Percentiles rank a stretch among this genome's conserved stretches.
Conservation (phyloP, 2,329 filamentous ascomycete genomes). For the Tolypocladium tropicale region DNA sequence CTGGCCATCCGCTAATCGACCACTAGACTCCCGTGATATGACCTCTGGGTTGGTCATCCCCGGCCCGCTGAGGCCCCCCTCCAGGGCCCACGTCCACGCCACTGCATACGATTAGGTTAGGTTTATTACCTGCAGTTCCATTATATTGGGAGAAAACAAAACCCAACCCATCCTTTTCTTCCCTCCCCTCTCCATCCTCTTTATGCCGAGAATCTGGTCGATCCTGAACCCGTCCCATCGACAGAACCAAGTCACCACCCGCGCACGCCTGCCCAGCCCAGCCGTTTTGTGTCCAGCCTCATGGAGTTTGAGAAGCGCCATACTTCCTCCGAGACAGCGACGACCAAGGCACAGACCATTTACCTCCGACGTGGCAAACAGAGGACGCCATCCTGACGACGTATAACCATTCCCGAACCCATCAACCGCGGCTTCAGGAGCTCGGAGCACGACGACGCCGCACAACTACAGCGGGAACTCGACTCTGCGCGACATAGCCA, state of each 20-base stretch:
- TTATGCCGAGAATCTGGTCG: not conserved
- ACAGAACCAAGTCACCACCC: not conserved
- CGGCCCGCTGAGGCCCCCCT: not conserved
- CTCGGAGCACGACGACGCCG: not conserved
- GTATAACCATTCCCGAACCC: not conserved
- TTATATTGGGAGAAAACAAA: not conserved
- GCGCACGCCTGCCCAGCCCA: not conserved
- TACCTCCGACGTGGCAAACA: not conserved
- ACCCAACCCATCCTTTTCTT: not conserved
- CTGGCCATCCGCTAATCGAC: not conserved
- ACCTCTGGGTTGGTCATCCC: not conserved
- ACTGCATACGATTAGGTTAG: not conserved
- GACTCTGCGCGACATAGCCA: constrained; percentile 3
- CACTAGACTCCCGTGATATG: not conserved
- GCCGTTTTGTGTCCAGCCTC: not conserved
- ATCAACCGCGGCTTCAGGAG: not conserved
- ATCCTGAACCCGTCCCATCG: not conserved
- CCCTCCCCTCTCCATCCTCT: not conserved
- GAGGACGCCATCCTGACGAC: constrained; percentile 1
- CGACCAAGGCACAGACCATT: not conserved
- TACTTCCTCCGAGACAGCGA: not conserved
- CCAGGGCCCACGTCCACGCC: not conserved
- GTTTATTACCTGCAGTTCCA: not conserved
- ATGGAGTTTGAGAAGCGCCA: constrained; percentile 1
- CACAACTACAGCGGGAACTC: not conserved